Conservation (phyloP, 2,329 filamentous ascomycete species). For the Colletotrichum coccodes region DNA sequence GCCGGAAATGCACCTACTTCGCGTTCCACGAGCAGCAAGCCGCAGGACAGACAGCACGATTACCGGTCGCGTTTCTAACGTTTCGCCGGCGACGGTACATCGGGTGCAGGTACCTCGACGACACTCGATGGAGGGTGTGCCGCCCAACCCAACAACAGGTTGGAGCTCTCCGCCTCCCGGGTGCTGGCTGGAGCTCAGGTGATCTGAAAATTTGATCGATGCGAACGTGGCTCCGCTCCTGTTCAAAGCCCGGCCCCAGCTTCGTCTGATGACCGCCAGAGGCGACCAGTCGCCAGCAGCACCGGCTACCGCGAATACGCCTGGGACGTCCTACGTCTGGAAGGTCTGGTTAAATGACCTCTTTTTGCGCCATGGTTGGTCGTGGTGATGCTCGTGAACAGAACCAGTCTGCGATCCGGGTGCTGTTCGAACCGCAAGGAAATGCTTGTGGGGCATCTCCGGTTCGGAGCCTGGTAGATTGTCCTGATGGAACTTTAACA, state of each 20-base stretch:
- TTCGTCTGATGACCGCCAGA: conserved; percentile 29
- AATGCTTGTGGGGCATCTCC: conserved; percentile 20
- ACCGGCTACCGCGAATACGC: conserved; percentile 15
- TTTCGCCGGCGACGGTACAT: conserved; percentile 13
- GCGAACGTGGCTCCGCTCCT: conserved; percentile 29
- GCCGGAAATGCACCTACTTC: neutral
- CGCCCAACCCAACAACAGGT: conserved; percentile 27
- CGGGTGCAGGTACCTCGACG: conserved; percentile 12
- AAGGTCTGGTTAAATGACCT: conserved; percentile 19
- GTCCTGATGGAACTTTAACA: conserved; percentile 14
- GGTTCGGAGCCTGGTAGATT: conserved; percentile 25
- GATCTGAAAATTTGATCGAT: conserved; percentile 31
- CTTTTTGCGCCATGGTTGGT: conserved; percentile 16
- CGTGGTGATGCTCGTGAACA: conserved; percentile 7
- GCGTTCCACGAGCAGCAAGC: neutral
- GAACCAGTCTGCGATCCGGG: conserved; percentile 11
- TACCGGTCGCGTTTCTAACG: conserved; percentile 7
- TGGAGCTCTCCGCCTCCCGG: conserved; percentile 26
- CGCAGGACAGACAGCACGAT: neutral
- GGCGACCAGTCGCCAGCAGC: conserved; percentile 28
- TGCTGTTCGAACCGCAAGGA: conserved; percentile 7
- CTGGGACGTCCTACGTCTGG: conserved; percentile 24
- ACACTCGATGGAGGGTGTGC: conserved; percentile 4
- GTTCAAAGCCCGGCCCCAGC: conserved; percentile 25
- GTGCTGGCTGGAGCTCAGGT: conserved; percentile 29